Conservation (phyloP, 1,139 yeast genomes). For the Candida smagusa region DNA sequence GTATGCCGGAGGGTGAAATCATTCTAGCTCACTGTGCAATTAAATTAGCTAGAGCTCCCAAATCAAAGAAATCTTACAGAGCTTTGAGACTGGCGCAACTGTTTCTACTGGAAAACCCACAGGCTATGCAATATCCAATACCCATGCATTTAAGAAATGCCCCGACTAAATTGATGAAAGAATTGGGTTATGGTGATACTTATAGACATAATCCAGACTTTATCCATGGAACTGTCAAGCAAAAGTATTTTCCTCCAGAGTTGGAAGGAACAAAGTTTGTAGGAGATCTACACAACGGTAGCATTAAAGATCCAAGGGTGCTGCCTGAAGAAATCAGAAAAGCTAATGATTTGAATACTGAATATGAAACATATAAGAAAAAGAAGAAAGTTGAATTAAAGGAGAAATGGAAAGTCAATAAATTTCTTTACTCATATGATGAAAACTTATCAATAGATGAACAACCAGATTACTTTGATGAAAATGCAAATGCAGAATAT, state of each 20-base stretch:
- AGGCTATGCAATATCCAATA: constrained; percentile 59
- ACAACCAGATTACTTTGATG: constrained; percentile 40
- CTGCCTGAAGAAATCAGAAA: constrained; percentile 17
- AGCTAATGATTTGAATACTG: constrained; percentile 22
- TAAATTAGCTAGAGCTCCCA: constrained; percentile 78
- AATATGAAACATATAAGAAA: constrained; percentile 28
- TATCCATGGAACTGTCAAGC: constrained; percentile 67
- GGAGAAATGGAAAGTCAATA: constrained; percentile 5
- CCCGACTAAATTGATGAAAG: constrained; percentile 87
- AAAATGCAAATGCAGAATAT: constrained; percentile 27
- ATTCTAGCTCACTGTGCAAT: constrained; percentile 91
- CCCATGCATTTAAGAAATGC: constrained; percentile 90
- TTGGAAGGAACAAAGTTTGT: constrained; percentile 31
- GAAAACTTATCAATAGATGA: constrained; percentile 35
- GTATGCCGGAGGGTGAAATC: constrained; percentile 93
- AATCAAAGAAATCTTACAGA: constrained; percentile 79
- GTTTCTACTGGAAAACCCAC: constrained; percentile 56
- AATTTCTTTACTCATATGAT: constrained; percentile 25
- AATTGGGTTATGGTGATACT: constrained; percentile 76
- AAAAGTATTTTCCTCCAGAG: constrained; percentile 64
- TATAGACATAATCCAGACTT: constrained; percentile 88
- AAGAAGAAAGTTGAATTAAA: constrained; percentile 6
- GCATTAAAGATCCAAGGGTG: constrained; percentile 25
- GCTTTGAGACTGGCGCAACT: constrained; percentile 69
- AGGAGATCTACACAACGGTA: constrained; percentile 38